Base-by-base conservation (phyloP, 768 basidiomycete species). In the Termitomyces sp. region DNA sequence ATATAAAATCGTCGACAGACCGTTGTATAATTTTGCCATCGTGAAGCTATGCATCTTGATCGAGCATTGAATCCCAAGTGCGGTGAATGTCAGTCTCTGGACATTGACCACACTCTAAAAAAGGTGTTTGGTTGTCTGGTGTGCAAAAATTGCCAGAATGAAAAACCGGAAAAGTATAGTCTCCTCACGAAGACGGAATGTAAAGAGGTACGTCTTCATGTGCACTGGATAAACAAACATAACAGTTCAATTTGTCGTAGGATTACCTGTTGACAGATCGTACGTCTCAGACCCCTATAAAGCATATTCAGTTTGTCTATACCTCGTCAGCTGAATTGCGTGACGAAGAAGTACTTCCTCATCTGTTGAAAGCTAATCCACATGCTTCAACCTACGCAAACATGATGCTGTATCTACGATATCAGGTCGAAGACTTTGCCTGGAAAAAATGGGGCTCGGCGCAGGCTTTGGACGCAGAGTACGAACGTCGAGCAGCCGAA, bases 121-220 rank as follows among this genome's bases (percentile, higher is more conserved):
- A 91, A 88, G 65, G 85, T 93, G 34, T 98, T 98, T 67, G 81
- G 85, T 24, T 89, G 89, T 70, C 72, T 86, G 16, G 91, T 98
- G 1, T 99, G 97, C 75, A 88, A 89, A 66, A 83, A 81, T 60
- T 98, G 95, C 73, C 94, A 95, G 76, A 87, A 95, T 66, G 86
- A 88, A 59, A 81, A 85, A 57, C 92, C 95, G 7, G 95, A 98
- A 67, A 92, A 88, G 72, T 99, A 97, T 69, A 92, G 93, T 69
- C 78, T 99, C 7, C 73, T 99, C 58, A 99, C 97, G 6, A 99
- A 99, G 77, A 98, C 97, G 0, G 97, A 99, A 74, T 98, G 96
- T 73, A 97, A 95, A 73, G 90, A 93, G 78, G 93, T 90, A 63
- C 46, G 83, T 67, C 6, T 33, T 41, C 18, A 33, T 44, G 18